Percentiles rank a stretch among this genome's conserved stretches.
These are phyloP conservation scores for Teratosphaeria epicoccoides DNA, from an alignment of 2,329 filamentous ascomycete species.

Conservation along the genomic window DNA sequence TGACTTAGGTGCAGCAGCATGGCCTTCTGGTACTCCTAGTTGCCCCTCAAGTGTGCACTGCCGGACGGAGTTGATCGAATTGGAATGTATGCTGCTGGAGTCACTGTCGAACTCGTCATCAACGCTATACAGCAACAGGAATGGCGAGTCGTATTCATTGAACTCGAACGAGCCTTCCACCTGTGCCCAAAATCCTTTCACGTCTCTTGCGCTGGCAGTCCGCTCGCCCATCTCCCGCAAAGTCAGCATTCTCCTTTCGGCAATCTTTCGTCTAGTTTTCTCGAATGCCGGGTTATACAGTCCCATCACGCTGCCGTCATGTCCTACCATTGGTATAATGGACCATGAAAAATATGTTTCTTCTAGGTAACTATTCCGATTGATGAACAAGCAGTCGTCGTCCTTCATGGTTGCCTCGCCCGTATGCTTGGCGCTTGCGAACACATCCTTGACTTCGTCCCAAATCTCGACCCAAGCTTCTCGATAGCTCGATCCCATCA, in stretches of 20 bases:
- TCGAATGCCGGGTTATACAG: constrained; percentile 75
- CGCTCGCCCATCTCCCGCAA: constrained; percentile 67
- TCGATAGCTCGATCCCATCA: constrained; percentile 64
- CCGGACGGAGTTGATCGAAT: constrained; percentile 50
- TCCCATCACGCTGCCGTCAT: constrained; percentile 54
- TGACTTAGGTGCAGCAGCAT: constrained; percentile 48
- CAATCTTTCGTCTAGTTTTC: constrained; percentile 67
- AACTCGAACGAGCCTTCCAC: constrained; percentile 59
- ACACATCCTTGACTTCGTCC: constrained; percentile 57
- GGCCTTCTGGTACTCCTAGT: constrained; percentile 55
- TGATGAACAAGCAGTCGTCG: constrained; percentile 65
- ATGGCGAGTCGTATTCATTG: constrained; percentile 66
- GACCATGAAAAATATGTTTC: constrained; percentile 79
- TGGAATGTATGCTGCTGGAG: constrained; percentile 59
- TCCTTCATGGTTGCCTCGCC: constrained; percentile 78
- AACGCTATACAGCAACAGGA: constrained; percentile 67
- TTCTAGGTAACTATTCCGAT: constrained; percentile 59
- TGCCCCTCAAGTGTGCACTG: constrained; percentile 61
- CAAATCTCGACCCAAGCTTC: constrained; percentile 65
- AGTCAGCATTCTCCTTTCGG: constrained; percentile 69
- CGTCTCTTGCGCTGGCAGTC: constrained; percentile 60
- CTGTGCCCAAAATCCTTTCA: constrained; percentile 63
- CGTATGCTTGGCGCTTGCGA: constrained; percentile 54
- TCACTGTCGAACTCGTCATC: constrained; percentile 62
- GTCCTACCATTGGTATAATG: constrained; percentile 65